These are phyloP conservation scores for Sophora flavescens DNA, from an alignment of 306 rosid species.

Conservation along the genomic window DNA sequence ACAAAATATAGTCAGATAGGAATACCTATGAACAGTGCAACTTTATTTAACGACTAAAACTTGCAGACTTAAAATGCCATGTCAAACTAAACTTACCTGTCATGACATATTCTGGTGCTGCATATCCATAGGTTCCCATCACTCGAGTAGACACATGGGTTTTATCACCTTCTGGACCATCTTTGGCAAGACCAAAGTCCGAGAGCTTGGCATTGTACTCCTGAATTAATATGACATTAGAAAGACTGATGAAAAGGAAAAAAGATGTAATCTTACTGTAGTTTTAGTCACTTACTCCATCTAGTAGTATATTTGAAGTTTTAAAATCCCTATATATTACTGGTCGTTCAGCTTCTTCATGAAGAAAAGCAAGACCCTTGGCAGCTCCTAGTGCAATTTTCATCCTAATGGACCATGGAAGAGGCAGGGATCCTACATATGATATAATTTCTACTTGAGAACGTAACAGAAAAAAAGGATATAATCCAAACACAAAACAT, in stretches of 20 bases:
- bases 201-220: conserved; percentile 97
- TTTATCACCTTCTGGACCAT: conserved; percentile 98
- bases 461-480: conserved; percentile 33
- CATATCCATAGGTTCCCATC: conserved; percentile 99
- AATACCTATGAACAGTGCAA: neutral
- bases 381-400: conserved; percentile 99
- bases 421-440: conserved; percentile 88
- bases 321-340: conserved; percentile 96
- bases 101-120: conserved; percentile 99
- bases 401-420: conserved; percentile 98
- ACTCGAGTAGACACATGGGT: conserved; percentile 98
- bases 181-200: conserved; percentile 98
- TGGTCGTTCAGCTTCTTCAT: conserved; percentile 95
- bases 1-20: neutral
- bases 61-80: conserved; percentile 11
- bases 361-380: conserved; percentile 95
- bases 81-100: conserved; percentile 66
- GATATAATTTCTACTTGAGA: conserved; percentile 44
- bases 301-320: conserved; percentile 94
- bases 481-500: conserved; percentile 18
- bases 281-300: conserved; percentile 76
- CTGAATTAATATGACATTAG: conserved; percentile 63
- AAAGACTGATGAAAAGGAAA: conserved; percentile 30
- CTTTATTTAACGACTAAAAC: neutral
- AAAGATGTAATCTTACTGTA: neutral